phyloP scores from a whole-genome alignment of 306 rosid species.

The Cyamopsis tetragonoloba region DNA sequence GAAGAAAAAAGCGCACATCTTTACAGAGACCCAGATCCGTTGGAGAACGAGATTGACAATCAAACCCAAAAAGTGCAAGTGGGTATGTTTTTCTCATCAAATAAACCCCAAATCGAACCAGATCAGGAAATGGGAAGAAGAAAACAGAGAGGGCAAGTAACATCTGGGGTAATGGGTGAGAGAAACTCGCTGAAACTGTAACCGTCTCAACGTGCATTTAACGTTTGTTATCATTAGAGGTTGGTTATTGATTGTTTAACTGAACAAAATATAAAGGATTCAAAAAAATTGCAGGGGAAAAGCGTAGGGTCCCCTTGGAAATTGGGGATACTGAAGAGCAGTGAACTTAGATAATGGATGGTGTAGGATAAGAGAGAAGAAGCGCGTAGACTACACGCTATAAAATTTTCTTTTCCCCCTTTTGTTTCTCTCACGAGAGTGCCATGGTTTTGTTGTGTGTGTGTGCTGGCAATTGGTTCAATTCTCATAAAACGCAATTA shows the following conservation, averaged over 20 bases:
- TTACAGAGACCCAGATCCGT: conserved; percentile 59
- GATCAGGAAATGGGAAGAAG: conserved; percentile 38
- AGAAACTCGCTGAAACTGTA: conserved; percentile 45
- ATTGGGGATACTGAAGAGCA: conserved; percentile 32
- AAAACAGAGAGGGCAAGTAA: conserved; percentile 19
- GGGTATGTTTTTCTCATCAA: conserved; percentile 36
- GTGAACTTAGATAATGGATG: conserved; percentile 28
- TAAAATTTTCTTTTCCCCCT: conserved; percentile 13
- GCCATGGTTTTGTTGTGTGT: conserved; percentile 56
- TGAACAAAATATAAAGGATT: conserved; percentile 18
- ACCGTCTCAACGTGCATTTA: conserved; percentile 39
- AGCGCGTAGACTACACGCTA: conserved; percentile 39
- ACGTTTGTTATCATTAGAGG: conserved; percentile 37
- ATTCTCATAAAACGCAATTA: conserved; percentile 35
- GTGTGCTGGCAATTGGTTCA: conserved; percentile 63
- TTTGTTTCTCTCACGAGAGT: conserved; percentile 71
- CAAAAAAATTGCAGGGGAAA: conserved; percentile 33
- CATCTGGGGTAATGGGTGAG: conserved; percentile 42
- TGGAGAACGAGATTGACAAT: conserved; percentile 25
- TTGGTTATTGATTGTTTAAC: conserved; percentile 25
- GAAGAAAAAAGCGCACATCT: conserved; percentile 46
- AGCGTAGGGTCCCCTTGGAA: conserved; percentile 14
- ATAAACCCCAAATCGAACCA: conserved; percentile 39
- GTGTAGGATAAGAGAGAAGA: conserved; percentile 39
- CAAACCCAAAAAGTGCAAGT: conserved; percentile 27